Percentiles rank a stretch among this genome's conserved stretches.
Conservation (phyloP, 225 moss, liverwort and hornwort species). For the Takakia lepidozioides region DNA sequence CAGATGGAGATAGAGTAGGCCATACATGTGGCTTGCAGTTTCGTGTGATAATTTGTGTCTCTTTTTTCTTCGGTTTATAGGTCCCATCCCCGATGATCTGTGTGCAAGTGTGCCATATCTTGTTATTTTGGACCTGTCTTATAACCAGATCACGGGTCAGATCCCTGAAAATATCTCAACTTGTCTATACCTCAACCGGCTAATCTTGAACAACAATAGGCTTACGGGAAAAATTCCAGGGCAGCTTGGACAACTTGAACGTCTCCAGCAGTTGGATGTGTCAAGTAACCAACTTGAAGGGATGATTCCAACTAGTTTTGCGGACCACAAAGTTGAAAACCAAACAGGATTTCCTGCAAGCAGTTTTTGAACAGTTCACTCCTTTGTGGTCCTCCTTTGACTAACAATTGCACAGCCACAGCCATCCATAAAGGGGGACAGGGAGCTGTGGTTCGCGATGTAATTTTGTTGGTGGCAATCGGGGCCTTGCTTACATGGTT, state of each 20-base stretch:
- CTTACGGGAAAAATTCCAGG: slow-evolving; percentile 27
- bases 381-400: slow-evolving; percentile 38
- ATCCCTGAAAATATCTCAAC: slow-evolving; percentile 16
- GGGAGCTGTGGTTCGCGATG: slow-evolving; percentile 12
- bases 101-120: slow-evolving; percentile 24
- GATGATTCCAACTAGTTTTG: slow-evolving; percentile 16
- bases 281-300: slow-evolving; percentile 30
- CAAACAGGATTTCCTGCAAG: slow-evolving; percentile 9
- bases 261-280: slow-evolving; percentile 16
- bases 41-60: no score
- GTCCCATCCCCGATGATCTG: slow-evolving; percentile 20
- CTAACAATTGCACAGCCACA: slow-evolving; percentile 1
- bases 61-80: no score
- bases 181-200: slow-evolving; percentile 26
- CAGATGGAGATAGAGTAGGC: no score
- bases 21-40: no score
- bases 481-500: slow-evolving; percentile 13
- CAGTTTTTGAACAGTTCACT: slow-evolving; percentile 21
- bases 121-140: slow-evolving; percentile 13
- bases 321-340: not conserved
- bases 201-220: slow-evolving; percentile 20
- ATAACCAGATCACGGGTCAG: slow-evolving; percentile 17
- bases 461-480: not conserved
- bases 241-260: slow-evolving; percentile 12
- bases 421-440: not conserved